Base-by-base conservation (phyloP, 2,329 filamentous ascomycete species). In the Penicillium sp. region DNA sequence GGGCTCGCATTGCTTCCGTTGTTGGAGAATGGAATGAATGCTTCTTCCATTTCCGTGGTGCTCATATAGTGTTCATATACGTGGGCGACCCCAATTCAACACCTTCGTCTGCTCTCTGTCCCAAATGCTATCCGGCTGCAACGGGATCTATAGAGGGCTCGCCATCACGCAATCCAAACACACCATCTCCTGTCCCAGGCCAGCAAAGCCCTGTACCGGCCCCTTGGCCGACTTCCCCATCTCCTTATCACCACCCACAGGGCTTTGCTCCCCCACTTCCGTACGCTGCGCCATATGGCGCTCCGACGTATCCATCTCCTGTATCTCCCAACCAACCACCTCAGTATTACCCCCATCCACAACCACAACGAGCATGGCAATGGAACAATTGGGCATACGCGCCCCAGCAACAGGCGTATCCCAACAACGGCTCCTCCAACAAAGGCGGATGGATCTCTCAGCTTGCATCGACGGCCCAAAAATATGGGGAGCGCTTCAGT, bases 11-110 rank as follows among this genome's bases (percentile, higher is more conserved):
- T 31, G 53, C 68, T 9, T 71, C 73, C 2, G 75, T 77, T 13
- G 66, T 76, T 38, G 64, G 64, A 5, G 76, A 78, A 58, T 78
- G 76, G 76, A 78, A 78, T 54, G 62, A 71, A 43, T 68, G 65
- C 36, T 78, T 78, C 47, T 78, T 78, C 45, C 65, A 64, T 13
- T 70, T 67, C 8, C 71, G 75, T 40, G 70, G 65, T 14, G 65
- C 69, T 21, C 63, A 62, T 3, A 66, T 78, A 32, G 58, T 65
- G 7, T 71, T 67, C 64, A 59, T 66, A 18, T 76, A 75, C 60
- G 67, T 73, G 14, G 65, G 65, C 2, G 66, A 74, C 49, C 59
- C 68, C 9, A 68, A 69, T 43, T 56, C 62, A 29, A 67, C 69
- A 6, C 70, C 72, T 1, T 42, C 62, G 3, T 74, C 74, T 10